Evolutionary conservation across 2,329 filamentous ascomycete genomes (phyloP).

Genomic region (Colletotrichum tropicicola): DNA sequence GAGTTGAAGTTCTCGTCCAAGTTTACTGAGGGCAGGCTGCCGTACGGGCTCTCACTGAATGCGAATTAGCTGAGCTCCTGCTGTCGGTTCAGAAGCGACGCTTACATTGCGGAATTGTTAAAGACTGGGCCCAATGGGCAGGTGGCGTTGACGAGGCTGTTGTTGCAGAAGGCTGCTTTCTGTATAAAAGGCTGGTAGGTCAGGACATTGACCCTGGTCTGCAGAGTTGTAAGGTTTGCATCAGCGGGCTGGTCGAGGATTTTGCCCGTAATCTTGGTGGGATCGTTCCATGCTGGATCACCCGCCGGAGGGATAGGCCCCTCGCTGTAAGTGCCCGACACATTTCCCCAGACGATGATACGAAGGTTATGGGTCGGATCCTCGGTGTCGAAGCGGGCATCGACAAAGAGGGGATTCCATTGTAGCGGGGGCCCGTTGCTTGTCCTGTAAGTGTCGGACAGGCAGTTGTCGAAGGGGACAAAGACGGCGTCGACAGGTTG

Average conservation of each 20-base stretch:
- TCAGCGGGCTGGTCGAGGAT: constrained; percentile 69
- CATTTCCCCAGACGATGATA: constrained; percentile 89
- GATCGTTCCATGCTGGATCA: constrained; percentile 70
- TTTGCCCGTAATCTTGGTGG: constrained; percentile 74
- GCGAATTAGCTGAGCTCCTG: background rate
- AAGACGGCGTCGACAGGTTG: constrained; percentile 68
- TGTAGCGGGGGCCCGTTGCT: constrained; percentile 70
- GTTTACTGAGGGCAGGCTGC: constrained; percentile 75
- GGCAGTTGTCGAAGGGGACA: constrained; percentile 86
- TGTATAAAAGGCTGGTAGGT: constrained; percentile 76
- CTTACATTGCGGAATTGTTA: constrained; percentile 50
- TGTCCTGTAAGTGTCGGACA: constrained; percentile 63
- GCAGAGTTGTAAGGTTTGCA: constrained; percentile 76
- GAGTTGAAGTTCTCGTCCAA: constrained; percentile 79
- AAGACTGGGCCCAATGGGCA: constrained; percentile 85
- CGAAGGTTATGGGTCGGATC: constrained; percentile 71
- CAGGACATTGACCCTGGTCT: constrained; percentile 76
- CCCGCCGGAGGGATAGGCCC: constrained; percentile 67
- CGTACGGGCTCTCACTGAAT: constrained; percentile 32
- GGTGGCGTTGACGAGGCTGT: constrained; percentile 63
- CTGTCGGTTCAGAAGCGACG: background rate
- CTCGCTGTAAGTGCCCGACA: constrained; percentile 74
- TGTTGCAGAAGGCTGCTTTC: constrained; percentile 72
- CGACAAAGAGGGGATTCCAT: constrained; percentile 79
- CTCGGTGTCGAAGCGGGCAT: constrained; percentile 75